Conservation (phyloP, 2,329 filamentous ascomycete species). For the Fusarium poae region DNA sequence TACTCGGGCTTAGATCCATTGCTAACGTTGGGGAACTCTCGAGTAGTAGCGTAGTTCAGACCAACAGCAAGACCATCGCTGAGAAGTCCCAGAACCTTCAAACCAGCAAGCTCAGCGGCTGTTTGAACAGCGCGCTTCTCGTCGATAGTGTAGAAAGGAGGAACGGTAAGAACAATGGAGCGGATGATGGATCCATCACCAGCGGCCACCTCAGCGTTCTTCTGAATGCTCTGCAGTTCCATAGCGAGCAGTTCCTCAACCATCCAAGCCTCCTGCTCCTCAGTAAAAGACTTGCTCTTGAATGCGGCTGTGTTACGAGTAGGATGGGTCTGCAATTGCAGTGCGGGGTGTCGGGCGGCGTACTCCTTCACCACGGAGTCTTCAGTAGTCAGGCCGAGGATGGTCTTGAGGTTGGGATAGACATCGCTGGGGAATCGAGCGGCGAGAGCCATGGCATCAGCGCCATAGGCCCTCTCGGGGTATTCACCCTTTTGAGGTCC, state of each 20-base stretch:
- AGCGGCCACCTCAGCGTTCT: conserved; percentile 87
- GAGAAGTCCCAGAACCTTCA: conserved; percentile 86
- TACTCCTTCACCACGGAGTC: conserved; percentile 77
- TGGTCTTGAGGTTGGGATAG: conserved; percentile 91
- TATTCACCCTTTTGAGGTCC: conserved; percentile 74
- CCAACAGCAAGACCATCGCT: conserved; percentile 94
- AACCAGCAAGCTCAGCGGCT: conserved; percentile 87
- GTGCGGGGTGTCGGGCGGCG: conserved; percentile 79
- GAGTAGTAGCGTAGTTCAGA: conserved; percentile 92
- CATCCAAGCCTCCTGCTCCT: conserved; percentile 75
- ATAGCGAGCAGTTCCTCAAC: conserved; percentile 96
- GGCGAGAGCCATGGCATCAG: conserved; percentile 88
- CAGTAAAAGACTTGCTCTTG: conserved; percentile 76
- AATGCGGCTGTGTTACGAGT: conserved; percentile 81
- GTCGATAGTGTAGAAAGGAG: conserved; percentile 88
- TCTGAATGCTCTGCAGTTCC: conserved; percentile 91
- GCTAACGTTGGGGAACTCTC: conserved; percentile 87
- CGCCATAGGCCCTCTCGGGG: conserved; percentile 92
- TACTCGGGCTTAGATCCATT: conserved; percentile 89
- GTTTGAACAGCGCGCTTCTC: conserved; percentile 89
- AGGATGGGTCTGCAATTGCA: conserved; percentile 74
- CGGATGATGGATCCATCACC: conserved; percentile 80
- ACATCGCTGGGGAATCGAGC: conserved; percentile 92
- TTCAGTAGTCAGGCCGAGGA: conserved; percentile 80
- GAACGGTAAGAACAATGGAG: conserved; percentile 89